A percentile compares a stretch with the other conserved stretches of the same genome.
phyloP scores from a whole-genome alignment of 2,329 filamentous ascomycete genomes.

The Epicoccum sorghinum region DNA sequence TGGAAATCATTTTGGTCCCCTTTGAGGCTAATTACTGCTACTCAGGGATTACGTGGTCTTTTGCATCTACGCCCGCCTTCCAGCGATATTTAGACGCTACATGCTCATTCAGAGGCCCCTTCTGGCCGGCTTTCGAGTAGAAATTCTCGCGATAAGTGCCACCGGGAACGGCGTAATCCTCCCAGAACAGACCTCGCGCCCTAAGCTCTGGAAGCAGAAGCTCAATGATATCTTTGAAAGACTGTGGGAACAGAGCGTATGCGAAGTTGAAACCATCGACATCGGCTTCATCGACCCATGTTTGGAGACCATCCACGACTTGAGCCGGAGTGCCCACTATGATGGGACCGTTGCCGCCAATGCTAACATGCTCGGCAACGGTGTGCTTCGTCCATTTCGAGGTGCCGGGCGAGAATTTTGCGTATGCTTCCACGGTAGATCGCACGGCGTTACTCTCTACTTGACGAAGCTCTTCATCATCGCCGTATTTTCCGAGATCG shows the following conservation, averaged over 20 bases:
- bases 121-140: constrained; percentile 59
- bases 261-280: constrained; percentile 78
- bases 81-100: constrained; percentile 57
- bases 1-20: too few relatives aligned
- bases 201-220: constrained; percentile 70
- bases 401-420: constrained; percentile 63
- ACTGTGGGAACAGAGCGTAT: constrained; percentile 69
- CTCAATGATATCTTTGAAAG: constrained; percentile 71
- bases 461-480: constrained; percentile 67
- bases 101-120: constrained; percentile 59
- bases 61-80: constrained; percentile 42
- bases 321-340: constrained; percentile 68
- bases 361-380: constrained; percentile 69
- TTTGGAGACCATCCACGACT: constrained; percentile 71
- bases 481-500: constrained; percentile 64
- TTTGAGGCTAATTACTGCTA: neutral
- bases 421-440: constrained; percentile 62
- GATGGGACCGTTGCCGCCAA: constrained; percentile 70
- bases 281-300: constrained; percentile 71
- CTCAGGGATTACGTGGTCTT: constrained; percentile 36
- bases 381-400: constrained; percentile 76
- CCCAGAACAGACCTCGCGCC: constrained; percentile 63
- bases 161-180: constrained; percentile 60
- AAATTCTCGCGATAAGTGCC: constrained; percentile 69
- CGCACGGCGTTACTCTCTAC: constrained; percentile 68